These are phyloP conservation scores for Penicillium alfredii DNA, from an alignment of 495 filamentous ascomycete genomes.

Conservation along the genomic window DNA sequence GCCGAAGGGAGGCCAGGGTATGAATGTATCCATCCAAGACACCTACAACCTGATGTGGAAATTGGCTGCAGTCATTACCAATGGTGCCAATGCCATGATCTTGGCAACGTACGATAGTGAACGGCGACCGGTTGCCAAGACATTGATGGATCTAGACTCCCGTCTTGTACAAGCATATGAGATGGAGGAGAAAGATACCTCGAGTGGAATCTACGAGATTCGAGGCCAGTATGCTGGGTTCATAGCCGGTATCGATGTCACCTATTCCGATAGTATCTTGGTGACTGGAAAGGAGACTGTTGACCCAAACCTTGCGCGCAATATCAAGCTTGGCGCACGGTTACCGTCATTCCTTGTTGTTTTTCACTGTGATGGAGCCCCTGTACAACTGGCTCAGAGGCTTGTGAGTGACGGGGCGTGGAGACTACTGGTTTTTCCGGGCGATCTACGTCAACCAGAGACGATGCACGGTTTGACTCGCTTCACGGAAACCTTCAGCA, in stretches of 20 bases:
- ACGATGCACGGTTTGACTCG: conserved; percentile 2
- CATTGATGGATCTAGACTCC: conserved; percentile 11
- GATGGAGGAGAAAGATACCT: not conserved
- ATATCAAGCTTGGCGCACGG: conserved; percentile 50
- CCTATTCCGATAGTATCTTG: conserved; percentile 12
- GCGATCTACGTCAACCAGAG: conserved; percentile 32
- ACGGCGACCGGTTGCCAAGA: conserved; percentile 24
- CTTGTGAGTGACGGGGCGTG: conserved; percentile 51
- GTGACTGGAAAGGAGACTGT: conserved; percentile 9
- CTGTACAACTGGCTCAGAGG: conserved; percentile 47
- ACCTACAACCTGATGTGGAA: conserved; percentile 51
- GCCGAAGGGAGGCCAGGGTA: conserved; percentile 45
- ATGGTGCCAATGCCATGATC: conserved; percentile 17
- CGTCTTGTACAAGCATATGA: conserved; percentile 14
- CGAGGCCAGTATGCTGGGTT: conserved; percentile 14
- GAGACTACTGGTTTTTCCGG: conserved; percentile 56
- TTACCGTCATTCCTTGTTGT: conserved; percentile 53
- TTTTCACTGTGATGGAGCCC: conserved; percentile 50
- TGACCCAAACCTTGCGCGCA: conserved; percentile 24
- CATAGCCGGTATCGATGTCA: conserved; percentile 17
- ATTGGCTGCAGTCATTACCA: conserved; percentile 33
- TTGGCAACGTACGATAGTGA: conserved; percentile 31
- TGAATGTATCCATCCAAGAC: conserved; percentile 51
- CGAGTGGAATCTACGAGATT: conserved; percentile 3
- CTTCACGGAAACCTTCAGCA: conserved; percentile 4